phyloP scores from a whole-genome alignment of 2,329 filamentous ascomycete species.

The Aspergillus sp. region DNA sequence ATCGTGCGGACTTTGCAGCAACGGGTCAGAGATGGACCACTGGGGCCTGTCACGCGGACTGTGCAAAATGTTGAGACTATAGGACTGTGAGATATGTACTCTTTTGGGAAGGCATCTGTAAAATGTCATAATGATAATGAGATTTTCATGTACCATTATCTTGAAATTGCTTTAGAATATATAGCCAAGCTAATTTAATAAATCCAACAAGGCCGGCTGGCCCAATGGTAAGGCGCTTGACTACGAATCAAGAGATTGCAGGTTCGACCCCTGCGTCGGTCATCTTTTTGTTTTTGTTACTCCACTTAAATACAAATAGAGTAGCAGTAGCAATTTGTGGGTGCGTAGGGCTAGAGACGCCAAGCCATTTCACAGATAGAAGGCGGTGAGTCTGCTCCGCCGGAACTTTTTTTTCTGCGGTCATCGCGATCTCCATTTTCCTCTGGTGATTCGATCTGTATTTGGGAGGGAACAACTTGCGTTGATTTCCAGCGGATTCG shows the following conservation, averaged over 20 bases:
- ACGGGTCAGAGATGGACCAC: conserved; percentile 37
- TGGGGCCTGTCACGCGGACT: conserved; percentile 28
- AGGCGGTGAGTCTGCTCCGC: conserved; percentile 19
- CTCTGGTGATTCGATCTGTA: too few relatives aligned
- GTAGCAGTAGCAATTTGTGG: too few relatives aligned
- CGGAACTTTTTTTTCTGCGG: conserved; percentile 13
- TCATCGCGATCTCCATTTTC: background rate
- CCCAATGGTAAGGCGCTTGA: conserved; percentile 48
- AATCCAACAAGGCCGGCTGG: conserved; percentile 24
- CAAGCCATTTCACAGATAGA: background rate
- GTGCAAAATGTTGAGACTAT: conserved; percentile 31
- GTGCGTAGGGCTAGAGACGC: background rate
- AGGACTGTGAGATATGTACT: conserved; percentile 19
- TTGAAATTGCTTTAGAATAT: background rate
- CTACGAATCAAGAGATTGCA: conserved; percentile 49
- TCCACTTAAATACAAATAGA: background rate
- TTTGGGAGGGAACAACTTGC: background rate
- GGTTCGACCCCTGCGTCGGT: conserved; percentile 41
- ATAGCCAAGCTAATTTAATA: background rate
- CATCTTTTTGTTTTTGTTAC: conserved; percentile 17
- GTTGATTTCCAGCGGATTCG: background rate
- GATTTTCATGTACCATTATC: background rate
- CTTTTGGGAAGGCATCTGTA: background rate
- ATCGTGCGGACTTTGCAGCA: conserved; percentile 34
- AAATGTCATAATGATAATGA: conserved; percentile 2